These are phyloP conservation scores for Haematococcus lacustris DNA, from an alignment of 139 green algal species.

Conservation along the genomic window DNA sequence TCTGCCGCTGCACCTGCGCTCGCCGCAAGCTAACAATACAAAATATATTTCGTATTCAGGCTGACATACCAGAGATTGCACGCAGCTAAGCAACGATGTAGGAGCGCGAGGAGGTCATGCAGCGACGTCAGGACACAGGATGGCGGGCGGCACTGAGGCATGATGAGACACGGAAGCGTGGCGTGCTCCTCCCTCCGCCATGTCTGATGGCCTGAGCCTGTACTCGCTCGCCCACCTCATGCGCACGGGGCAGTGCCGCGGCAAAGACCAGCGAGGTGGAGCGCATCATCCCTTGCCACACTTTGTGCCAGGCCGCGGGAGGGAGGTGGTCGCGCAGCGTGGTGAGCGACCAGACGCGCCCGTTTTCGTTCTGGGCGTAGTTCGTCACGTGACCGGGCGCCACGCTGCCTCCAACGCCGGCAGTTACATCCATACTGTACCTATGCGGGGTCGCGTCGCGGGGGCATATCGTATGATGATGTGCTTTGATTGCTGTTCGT, in stretches of 20 bases:
- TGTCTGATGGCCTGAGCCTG: no score
- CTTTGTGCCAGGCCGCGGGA: neutral
- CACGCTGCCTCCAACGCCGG: neutral
- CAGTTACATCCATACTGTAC: neutral
- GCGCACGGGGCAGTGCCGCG: constrained; percentile 15
- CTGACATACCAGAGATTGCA: constrained; percentile 6
- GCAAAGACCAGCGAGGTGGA: constrained; percentile 26
- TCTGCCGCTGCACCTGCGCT: constrained; percentile 20
- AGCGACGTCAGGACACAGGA: no score
- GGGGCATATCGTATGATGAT: no score
- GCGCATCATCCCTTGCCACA: constrained; percentile 14
- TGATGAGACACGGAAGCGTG: no score
- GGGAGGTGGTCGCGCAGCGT: constrained; percentile 22
- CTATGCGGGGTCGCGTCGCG: no score
- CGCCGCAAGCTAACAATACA: no score
- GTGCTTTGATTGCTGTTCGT: no score
- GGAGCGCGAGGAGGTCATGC: no score
- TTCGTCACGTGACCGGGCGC: constrained; percentile 47
- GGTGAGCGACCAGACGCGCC: constrained; percentile 25
- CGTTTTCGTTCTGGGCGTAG: constrained; percentile 52
- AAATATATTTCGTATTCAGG: no score
- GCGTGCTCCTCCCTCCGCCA: no score
- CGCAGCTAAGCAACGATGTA: constrained; percentile 1
- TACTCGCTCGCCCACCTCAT: constrained; percentile 7
- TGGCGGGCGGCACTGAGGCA: no score